Percentiles rank a stretch among this genome's conserved stretches.
These are phyloP conservation scores for Fusarium domesticum DNA, from an alignment of 2,329 filamentous ascomycete species.

Conservation along the genomic window DNA sequence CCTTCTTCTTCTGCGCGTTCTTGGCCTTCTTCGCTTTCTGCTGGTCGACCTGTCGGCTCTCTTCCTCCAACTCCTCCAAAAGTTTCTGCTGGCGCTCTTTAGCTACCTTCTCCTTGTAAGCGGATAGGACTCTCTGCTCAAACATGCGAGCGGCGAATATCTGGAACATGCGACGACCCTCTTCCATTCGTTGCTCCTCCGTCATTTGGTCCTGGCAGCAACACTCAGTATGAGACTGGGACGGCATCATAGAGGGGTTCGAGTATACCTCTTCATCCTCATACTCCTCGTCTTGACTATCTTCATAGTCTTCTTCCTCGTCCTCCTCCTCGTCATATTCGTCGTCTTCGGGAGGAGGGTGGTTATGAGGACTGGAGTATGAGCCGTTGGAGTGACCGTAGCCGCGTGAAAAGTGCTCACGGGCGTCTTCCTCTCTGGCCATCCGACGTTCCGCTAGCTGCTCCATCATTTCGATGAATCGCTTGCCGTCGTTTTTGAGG, in stretches of 20 bases:
- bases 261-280: conserved; percentile 75
- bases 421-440: conserved; percentile 89
- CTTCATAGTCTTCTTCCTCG: conserved; percentile 58
- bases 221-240: conserved; percentile 43
- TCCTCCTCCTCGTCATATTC: conserved; percentile 69
- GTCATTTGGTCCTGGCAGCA: conserved; percentile 84
- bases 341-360: conserved; percentile 74
- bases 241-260: conserved; percentile 39
- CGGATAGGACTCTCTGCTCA: conserved; percentile 90
- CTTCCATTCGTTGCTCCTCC: conserved; percentile 98
- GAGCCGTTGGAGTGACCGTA: conserved; percentile 60
- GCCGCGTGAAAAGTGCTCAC: conserved; percentile 58
- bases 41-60: conserved; percentile 70
- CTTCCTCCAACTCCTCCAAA: conserved; percentile 86
- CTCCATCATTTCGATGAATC: conserved; percentile 99
- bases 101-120: conserved; percentile 97
- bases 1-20: conserved; percentile 92
- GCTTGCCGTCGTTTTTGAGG: conserved; percentile 97
- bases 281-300: conserved; percentile 62
- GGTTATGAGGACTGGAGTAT: conserved; percentile 61
- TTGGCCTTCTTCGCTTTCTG: conserved; percentile 90
- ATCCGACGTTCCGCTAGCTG: conserved; percentile 95
- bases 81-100: conserved; percentile 88
- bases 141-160: conserved; percentile 99
- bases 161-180: conserved; percentile 97